Evolutionary conservation across 257 asterid species (phyloP).

Genomic region (Prunella vulgaris): DNA sequence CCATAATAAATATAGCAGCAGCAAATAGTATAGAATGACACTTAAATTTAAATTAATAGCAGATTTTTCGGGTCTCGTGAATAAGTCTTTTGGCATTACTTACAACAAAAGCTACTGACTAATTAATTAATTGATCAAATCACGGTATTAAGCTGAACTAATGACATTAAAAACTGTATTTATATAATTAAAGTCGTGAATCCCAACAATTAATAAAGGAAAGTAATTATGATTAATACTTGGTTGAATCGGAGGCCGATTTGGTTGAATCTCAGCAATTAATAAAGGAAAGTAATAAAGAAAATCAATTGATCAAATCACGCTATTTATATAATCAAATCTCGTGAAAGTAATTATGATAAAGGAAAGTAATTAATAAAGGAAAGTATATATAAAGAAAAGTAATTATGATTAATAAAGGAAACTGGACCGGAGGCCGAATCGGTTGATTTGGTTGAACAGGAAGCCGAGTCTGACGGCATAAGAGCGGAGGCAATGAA

Average conservation of each 20-base stretch:
- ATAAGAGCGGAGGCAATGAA: slow-evolving; percentile 39
- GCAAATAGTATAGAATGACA: no score
- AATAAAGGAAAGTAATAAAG: no score
- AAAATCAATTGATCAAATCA: no score
- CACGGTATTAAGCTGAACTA: not conserved
- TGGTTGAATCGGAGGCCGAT: no score
- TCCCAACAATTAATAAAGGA: not conserved
- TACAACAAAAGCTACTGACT: not conserved
- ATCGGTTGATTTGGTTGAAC: slow-evolving; percentile 37
- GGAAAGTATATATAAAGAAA: no score
- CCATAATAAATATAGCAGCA: no score
- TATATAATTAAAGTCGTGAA: not conserved
- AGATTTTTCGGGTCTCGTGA: not conserved
- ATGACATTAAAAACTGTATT: not conserved
- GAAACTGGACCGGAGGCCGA: slow-evolving; percentile 40
- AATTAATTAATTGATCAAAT: not conserved
- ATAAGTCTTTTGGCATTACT: not conserved
- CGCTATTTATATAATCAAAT: no score
- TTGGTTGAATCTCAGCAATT: no score
- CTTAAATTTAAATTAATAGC: no score
- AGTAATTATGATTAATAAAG: no score
- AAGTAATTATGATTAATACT: not conserved
- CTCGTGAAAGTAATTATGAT: no score
- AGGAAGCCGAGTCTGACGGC: slow-evolving; percentile 59
- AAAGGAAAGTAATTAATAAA: no score